Percentiles rank a stretch among this genome's conserved stretches.
Conservation (phyloP, 768 basidiomycete species). For the Naganishia onofrii region DNA sequence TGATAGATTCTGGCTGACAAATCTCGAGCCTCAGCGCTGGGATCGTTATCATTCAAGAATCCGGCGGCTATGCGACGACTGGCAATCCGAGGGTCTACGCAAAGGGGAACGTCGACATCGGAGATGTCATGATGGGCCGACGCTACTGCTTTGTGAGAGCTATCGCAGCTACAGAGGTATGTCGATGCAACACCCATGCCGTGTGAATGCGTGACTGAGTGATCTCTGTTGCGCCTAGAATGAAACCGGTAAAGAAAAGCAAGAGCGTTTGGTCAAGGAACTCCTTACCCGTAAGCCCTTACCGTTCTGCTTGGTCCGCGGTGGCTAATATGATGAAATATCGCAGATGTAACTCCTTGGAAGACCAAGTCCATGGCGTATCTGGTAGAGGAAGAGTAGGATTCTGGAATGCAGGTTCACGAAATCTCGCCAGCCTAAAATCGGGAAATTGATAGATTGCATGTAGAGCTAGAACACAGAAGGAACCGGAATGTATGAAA, state of each 20-base stretch:
- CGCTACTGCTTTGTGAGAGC: constrained; percentile 52
- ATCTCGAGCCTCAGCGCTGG: constrained; percentile 61
- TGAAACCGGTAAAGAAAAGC: constrained; percentile 69
- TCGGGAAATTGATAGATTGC: no score
- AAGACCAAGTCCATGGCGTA: constrained; percentile 16
- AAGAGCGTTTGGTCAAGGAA: constrained; percentile 75
- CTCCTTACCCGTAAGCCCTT: constrained; percentile 61
- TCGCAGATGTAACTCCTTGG: constrained; percentile 11
- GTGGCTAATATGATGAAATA: not conserved
- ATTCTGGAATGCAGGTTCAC: no score
- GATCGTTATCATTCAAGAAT: constrained; percentile 83
- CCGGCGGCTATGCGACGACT: constrained; percentile 76
- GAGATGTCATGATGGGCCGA: constrained; percentile 48
- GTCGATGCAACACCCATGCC: not conserved
- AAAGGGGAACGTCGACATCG: constrained; percentile 52
- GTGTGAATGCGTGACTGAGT: not conserved
- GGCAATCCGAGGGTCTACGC: constrained; percentile 52
- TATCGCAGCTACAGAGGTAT: constrained; percentile 44
- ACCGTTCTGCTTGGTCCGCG: not conserved
- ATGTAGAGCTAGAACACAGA: not conserved
- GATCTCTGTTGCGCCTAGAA: constrained; percentile 37
- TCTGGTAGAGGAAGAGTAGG: not conserved
- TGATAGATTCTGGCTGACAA: constrained; percentile 23
- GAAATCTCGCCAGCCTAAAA: no score
- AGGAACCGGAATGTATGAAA: not conserved